Percentiles rank a stretch among this genome's conserved stretches.
phyloP scores from a whole-genome alignment of 2,329 filamentous ascomycete genomes.

The Colletotrichum paranaense region DNA sequence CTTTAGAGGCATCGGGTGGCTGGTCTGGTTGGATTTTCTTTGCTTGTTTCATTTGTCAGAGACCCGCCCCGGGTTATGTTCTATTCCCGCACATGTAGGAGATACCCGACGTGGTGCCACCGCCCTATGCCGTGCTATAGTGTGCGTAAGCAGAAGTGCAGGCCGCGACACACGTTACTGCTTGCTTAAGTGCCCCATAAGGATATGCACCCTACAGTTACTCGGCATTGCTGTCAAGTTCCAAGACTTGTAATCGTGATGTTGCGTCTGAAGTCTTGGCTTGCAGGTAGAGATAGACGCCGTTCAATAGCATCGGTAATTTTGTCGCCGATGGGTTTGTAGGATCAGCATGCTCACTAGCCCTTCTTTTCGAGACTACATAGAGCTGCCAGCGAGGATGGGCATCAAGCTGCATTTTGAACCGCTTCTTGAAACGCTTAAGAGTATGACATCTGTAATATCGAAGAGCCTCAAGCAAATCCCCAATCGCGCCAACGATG shows the following conservation, averaged over 20 bases:
- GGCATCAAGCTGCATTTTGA: neutral
- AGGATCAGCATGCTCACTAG: too few relatives aligned
- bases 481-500: neutral
- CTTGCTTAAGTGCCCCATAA: neutral
- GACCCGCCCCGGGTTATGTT: neutral
- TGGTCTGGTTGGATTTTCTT: neutral
- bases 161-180: neutral
- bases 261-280: neutral
- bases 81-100: conserved; percentile 13
- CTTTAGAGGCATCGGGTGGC: neutral
- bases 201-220: neutral
- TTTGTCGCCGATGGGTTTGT: neutral
- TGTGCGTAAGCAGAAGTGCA: neutral
- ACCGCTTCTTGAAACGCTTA: neutral
- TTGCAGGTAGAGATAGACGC: neutral
- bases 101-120: conserved; percentile 26
- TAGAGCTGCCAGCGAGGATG: neutral
- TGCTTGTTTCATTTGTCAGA: neutral
- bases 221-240: neutral
- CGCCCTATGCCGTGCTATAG: neutral
- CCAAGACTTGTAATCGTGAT: neutral
- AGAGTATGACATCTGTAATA: neutral
- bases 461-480: neutral
- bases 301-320: neutral
- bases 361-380: too few relatives aligned